phyloP scores from a whole-genome alignment of 352 stramenopile species.

The Globisporangium paroecandrum region DNA sequence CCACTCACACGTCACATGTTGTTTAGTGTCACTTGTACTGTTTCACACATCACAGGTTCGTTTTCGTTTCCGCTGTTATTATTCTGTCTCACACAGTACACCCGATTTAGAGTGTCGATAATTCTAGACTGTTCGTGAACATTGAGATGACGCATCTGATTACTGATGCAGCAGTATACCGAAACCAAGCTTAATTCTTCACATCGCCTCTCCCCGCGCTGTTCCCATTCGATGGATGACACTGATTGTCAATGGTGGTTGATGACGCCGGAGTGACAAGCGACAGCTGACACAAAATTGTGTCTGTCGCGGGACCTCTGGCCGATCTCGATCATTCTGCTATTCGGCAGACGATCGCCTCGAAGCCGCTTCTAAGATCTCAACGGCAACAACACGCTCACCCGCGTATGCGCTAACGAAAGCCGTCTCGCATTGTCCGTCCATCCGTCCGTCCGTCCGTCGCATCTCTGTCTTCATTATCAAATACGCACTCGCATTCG shows the following conservation, averaged over 20 bases:
- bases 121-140: constrained; percentile 19
- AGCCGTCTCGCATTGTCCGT: background rate
- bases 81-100: constrained; percentile 9
- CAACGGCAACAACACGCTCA: background rate
- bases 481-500: constrained; percentile 1
- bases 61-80: background rate
- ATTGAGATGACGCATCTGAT: constrained; percentile 7
- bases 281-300: background rate
- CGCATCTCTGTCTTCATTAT: background rate
- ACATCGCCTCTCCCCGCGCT: constrained; percentile 7
- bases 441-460: background rate
- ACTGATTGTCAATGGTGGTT: background rate
- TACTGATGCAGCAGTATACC: background rate
- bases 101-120: background rate
- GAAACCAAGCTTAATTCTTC: background rate
- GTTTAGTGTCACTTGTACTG: background rate
- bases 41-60: background rate
- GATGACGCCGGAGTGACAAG: background rate
- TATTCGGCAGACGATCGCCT: background rate
- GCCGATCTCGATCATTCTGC: background rate
- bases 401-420: background rate
- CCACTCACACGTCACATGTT: background rate
- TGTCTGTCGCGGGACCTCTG: too few relatives aligned
- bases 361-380: background rate
- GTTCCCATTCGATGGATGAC: background rate